Conservation (phyloP, 306 rosid species). For the Herpetospermum pedunculosum region DNA sequence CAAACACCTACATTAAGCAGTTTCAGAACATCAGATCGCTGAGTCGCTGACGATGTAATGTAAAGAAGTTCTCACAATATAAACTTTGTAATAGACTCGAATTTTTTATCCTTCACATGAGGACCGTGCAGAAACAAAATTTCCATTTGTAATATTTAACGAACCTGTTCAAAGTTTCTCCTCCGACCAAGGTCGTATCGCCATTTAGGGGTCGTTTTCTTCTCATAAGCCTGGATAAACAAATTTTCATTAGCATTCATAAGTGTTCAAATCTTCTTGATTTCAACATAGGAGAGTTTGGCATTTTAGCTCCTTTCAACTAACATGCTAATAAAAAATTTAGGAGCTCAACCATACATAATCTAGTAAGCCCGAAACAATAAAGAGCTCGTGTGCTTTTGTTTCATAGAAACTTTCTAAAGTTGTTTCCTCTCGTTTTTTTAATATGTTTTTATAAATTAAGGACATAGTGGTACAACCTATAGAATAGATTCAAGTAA, state of each 20-base stretch:
- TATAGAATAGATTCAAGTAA: too few species aligned
- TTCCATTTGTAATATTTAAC: not conserved
- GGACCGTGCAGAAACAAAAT: not conserved
- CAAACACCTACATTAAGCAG: constrained; percentile 59
- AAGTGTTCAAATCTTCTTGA: not conserved
- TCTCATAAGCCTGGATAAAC: constrained; percentile 77
- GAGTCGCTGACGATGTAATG: not conserved
- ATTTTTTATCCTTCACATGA: not conserved
- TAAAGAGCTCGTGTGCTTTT: not conserved
- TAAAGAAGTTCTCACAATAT: not conserved
- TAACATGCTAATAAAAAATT: not conserved
- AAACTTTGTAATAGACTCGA: not conserved
- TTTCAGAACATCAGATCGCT: not conserved
- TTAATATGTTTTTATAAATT: not conserved
- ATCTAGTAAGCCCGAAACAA: not conserved
- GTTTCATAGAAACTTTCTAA: not conserved
- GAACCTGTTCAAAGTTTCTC: constrained; percentile 96
- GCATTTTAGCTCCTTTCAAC: not conserved
- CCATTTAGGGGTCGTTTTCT: constrained; percentile 93
- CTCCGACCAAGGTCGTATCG: constrained; percentile 91
- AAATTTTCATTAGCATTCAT: constrained; percentile 19
- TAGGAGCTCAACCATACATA: not conserved
- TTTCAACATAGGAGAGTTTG: not conserved
- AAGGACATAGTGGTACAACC: too few species aligned
- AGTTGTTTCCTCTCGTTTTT: not conserved